These are phyloP conservation scores for Zygoascus hellenicus DNA, from an alignment of 1,139 yeast genomes.

Conservation along the genomic window DNA sequence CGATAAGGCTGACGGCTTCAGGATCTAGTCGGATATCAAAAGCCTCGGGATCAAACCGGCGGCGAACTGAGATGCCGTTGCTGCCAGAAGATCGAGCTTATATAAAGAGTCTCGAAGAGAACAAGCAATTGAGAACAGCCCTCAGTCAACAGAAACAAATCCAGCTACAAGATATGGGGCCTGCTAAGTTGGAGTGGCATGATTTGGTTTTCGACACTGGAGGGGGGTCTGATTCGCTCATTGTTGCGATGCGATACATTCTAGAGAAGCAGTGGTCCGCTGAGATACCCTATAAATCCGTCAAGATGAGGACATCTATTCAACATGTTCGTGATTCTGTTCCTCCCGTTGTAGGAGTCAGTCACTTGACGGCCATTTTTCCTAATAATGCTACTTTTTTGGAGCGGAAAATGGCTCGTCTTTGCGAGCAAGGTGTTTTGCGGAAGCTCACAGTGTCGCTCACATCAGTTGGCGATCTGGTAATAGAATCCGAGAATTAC, in stretches of 20 bases:
- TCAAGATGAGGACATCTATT: constrained; percentile 23
- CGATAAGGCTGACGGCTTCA: not conserved
- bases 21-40: constrained; percentile 1
- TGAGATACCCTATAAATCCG: constrained; percentile 30
- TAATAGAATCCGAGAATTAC: constrained; percentile 34
- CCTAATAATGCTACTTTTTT: constrained; percentile 39
- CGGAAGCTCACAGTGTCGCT: constrained; percentile 35
- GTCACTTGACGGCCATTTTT: constrained; percentile 41
- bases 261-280: constrained; percentile 26
- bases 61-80: constrained; percentile 10
- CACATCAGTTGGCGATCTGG: constrained; percentile 35
- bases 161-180: constrained; percentile 26
- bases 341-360: constrained; percentile 37
- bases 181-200: constrained; percentile 22
- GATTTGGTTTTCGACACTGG: not conserved
- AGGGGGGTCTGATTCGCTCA: constrained; percentile 15
- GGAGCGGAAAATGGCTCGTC: constrained; percentile 36
- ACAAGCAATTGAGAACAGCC: constrained; percentile 20
- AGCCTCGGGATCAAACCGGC: not conserved
- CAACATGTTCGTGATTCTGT: constrained; percentile 26
- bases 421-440: constrained; percentile 30
- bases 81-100: constrained; percentile 29
- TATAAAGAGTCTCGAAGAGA: constrained; percentile 27
- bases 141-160: constrained; percentile 19
- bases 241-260: constrained; percentile 21